Conservation (phyloP, 345 rosid genomes). For the Rhizophora apiculata region DNA sequence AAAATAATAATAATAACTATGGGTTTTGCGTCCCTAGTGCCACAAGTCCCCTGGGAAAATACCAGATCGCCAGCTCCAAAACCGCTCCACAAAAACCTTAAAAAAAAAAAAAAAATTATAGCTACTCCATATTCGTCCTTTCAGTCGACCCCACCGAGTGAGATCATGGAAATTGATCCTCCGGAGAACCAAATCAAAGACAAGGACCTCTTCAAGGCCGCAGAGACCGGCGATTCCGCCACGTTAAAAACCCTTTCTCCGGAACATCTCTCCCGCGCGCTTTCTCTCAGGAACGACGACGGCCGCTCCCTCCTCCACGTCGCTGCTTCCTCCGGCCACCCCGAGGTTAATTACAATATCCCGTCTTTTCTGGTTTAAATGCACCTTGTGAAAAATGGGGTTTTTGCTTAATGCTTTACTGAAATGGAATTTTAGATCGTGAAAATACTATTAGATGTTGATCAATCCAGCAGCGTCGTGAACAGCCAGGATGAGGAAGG, state of each 20-base stretch:
- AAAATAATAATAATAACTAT: too few relatives aligned
- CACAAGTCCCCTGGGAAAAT: too few relatives aligned
- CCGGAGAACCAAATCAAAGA: constrained; percentile 40
- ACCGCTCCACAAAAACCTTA: too few relatives aligned
- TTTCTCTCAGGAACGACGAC: constrained; percentile 68
- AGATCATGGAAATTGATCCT: constrained; percentile 40
- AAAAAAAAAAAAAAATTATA: too few relatives aligned
- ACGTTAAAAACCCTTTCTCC: constrained; percentile 49
- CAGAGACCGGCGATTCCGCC: constrained; percentile 72
- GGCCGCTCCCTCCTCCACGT: constrained; percentile 86
- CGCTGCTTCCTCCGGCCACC: constrained; percentile 53
- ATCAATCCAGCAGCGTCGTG: constrained; percentile 42
- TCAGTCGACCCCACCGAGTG: background rate
- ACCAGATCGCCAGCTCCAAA: too few relatives aligned
- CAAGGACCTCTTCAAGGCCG: constrained; percentile 66
- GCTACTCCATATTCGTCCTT: too few relatives aligned
- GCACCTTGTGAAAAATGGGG: background rate
- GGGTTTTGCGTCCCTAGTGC: too few relatives aligned
- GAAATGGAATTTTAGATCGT: constrained; percentile 44
- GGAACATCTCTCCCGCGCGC: constrained; percentile 42
- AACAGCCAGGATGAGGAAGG: constrained; percentile 85
- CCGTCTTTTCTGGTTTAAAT: background rate
- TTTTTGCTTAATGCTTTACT: background rate
- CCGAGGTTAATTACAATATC: constrained; percentile 28
- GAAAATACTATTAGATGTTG: constrained; percentile 46